phyloP scores from a whole-genome alignment of 2,329 filamentous ascomycete species.

The Aspergillus sp. region DNA sequence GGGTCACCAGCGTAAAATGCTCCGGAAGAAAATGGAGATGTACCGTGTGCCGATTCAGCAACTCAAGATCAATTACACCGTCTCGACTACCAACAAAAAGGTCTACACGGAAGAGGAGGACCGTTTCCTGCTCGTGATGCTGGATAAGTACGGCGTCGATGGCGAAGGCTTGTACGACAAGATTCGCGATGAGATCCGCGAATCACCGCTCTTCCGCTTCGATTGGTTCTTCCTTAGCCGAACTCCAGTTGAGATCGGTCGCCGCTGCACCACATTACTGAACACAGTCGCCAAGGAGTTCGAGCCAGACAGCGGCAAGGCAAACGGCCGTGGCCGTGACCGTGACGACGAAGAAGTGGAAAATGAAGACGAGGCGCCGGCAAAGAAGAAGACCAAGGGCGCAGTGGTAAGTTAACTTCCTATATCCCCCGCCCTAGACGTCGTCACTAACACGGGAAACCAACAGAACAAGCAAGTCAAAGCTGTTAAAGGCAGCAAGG shows the following conservation, averaged over 20 bases:
- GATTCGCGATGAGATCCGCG: slow-evolving; percentile 95
- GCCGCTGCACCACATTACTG: slow-evolving; percentile 88
- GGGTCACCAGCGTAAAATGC: slow-evolving; percentile 87
- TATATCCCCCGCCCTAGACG: background rate
- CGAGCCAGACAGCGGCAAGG: slow-evolving; percentile 62
- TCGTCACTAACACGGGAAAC: slow-evolving; percentile 6
- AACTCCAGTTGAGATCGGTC: slow-evolving; percentile 87
- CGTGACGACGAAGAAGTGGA: slow-evolving; percentile 82
- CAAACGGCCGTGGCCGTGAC: slow-evolving; percentile 61
- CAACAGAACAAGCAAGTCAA: slow-evolving; percentile 89
- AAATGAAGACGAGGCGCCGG: slow-evolving; percentile 76
- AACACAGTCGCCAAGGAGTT: slow-evolving; percentile 95
- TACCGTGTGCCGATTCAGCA: slow-evolving; percentile 98
- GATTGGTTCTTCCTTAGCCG: slow-evolving; percentile 99
- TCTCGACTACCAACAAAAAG: slow-evolving; percentile 99
- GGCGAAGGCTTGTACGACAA: slow-evolving; percentile 86
- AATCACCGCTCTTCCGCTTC: slow-evolving; percentile 92
- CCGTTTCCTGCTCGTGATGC: slow-evolving; percentile 86
- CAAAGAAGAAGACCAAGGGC: slow-evolving; percentile 92
- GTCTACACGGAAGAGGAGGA: slow-evolving; percentile 99
- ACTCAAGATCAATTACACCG: slow-evolving; percentile 97
- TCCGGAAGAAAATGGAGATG: slow-evolving; percentile 92
- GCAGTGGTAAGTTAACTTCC: slow-evolving; percentile 67
- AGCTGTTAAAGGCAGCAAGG: slow-evolving; percentile 76
- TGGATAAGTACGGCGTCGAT: slow-evolving; percentile 90